Conservation (phyloP, 2,329 filamentous ascomycete species). For the Nigrospora oryzae region DNA sequence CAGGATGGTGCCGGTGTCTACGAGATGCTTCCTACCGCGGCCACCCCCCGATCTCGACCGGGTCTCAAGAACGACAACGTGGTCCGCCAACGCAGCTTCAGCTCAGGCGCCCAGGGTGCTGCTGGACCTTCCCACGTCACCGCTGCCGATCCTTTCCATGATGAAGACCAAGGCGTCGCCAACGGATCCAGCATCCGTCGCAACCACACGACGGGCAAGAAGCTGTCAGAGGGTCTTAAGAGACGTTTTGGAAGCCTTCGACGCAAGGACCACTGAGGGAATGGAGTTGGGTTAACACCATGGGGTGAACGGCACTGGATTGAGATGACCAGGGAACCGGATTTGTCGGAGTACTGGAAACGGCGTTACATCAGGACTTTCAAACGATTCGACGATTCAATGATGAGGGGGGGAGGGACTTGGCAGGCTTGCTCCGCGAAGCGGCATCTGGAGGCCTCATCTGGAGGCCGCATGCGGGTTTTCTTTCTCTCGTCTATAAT, state of each 20-base stretch:
- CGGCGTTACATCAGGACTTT: too few species aligned
- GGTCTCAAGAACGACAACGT: slow-evolving; percentile 13
- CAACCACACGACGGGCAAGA: slow-evolving; percentile 32
- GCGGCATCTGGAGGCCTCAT: too few species aligned
- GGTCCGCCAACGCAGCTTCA: slow-evolving; percentile 36
- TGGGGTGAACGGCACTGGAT: too few species aligned
- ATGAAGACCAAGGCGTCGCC: too few species aligned
- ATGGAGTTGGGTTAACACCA: too few species aligned
- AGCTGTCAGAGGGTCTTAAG: slow-evolving; percentile 42
- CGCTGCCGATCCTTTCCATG: background rate
- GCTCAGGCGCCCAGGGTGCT: slow-evolving; percentile 15
- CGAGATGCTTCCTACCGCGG: slow-evolving; percentile 37
- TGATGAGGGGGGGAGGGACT: too few species aligned
- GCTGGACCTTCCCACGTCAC: slow-evolving; percentile 6
- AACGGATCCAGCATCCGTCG: slow-evolving; percentile 21
- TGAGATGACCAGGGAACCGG: too few species aligned
- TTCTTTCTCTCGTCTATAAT: too few species aligned
- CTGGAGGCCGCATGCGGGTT: too few species aligned
- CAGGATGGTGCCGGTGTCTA: slow-evolving; percentile 24
- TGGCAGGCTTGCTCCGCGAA: too few species aligned
- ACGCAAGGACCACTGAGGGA: slow-evolving; percentile 24
- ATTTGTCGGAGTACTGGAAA: too few species aligned
- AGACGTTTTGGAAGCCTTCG: slow-evolving; percentile 44
- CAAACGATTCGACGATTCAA: too few species aligned
- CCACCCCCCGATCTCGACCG: slow-evolving; percentile 8